phyloP scores from a whole-genome alignment of 1,139 yeast species.

The Magnusiomyces paraingens region DNA sequence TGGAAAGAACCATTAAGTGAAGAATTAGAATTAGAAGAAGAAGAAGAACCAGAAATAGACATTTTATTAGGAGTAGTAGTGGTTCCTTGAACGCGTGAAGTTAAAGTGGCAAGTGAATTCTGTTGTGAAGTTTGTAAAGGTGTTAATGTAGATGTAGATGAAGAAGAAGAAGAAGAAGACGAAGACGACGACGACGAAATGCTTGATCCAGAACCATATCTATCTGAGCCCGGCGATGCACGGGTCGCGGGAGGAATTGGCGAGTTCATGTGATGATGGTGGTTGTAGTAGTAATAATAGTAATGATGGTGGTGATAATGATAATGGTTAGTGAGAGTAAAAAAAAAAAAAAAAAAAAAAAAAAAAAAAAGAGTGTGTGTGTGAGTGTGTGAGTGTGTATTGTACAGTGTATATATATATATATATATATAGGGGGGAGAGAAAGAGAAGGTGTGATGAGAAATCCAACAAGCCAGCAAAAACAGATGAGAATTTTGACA shows the following conservation, averaged over 20 bases:
- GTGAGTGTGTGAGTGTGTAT: too few species aligned
- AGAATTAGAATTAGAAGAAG: too few species aligned
- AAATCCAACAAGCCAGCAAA: background rate
- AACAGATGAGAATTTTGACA: background rate
- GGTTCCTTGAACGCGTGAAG: too few species aligned
- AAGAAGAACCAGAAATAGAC: too few species aligned
- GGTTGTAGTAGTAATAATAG: background rate
- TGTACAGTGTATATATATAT: too few species aligned
- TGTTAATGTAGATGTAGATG: background rate
- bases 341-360: too few species aligned
- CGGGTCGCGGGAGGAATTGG: background rate
- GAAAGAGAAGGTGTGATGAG: background rate
- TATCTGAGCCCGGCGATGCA: too few species aligned
- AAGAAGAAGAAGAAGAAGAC: background rate
- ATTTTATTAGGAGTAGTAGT: too few species aligned
- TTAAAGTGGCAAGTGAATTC: too few species aligned
- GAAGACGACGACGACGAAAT: background rate
- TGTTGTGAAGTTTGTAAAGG: background rate
- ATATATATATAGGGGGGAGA: slow-evolving; percentile 4
- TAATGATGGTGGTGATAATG: background rate
- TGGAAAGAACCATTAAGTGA: too few species aligned
- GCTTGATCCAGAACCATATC: background rate
- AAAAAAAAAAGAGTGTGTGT: background rate
- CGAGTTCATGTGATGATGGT: too few species aligned
- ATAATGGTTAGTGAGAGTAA: background rate